A percentile compares a stretch with the other conserved stretches of the same genome.
Evolutionary conservation across 2,329 filamentous ascomycete genomes (phyloP).

Genomic region (Curvularia verruculosa): DNA sequence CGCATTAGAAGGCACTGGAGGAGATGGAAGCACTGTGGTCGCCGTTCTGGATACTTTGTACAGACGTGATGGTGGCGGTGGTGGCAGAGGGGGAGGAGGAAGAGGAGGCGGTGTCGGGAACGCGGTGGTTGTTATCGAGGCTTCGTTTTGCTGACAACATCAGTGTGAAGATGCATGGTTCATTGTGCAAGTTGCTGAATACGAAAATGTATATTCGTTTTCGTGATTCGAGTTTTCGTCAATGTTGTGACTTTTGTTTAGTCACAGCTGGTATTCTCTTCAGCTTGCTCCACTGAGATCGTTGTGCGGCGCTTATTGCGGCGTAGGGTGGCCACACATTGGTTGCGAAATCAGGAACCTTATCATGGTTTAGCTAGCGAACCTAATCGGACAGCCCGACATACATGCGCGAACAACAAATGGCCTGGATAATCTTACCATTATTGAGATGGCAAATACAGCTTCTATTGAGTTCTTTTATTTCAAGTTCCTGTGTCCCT

Average conservation of each 20-base stretch:
- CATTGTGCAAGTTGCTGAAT: constrained; percentile 5
- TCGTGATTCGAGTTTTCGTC: not conserved
- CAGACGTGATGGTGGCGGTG: constrained; percentile 3
- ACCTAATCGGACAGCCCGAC: no score
- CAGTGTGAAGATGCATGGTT: not conserved
- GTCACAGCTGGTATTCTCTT: not conserved
- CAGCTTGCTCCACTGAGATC: not conserved
- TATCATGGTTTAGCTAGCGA: no score
- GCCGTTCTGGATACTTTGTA: constrained; percentile 1
- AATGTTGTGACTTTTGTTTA: not conserved
- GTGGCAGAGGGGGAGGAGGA: not conserved
- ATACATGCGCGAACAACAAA: no score
- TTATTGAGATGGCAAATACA: no score
- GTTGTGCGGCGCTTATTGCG: not conserved
- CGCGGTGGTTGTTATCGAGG: not conserved
- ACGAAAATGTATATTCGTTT: constrained; percentile 1
- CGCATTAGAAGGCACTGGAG: constrained; percentile 1
- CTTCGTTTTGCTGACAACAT: not conserved
- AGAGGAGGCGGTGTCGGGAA: constrained; percentile 1
- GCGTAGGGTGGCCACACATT: not conserved
- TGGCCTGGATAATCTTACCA: no score
- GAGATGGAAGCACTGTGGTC: not conserved
- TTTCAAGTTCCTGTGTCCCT: no score
- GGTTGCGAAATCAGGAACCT: no score
- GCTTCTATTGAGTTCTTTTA: no score